Evolutionary conservation across 2,329 filamentous ascomycete genomes (phyloP).

Genomic region (Nigrospora osmanthi): DNA sequence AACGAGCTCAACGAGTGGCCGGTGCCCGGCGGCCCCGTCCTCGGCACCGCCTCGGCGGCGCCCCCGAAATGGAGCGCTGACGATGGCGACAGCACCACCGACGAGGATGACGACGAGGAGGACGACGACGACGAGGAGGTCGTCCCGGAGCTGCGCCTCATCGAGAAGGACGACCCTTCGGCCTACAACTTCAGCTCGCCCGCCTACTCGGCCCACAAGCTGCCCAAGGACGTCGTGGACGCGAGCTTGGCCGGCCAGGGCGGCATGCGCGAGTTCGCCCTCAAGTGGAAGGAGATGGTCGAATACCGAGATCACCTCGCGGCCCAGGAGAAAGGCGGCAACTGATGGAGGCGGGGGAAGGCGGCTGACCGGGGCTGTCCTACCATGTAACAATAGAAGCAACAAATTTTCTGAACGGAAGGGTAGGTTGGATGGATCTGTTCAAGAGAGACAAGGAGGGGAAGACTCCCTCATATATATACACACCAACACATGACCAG

Average conservation of each 20-base stretch:
- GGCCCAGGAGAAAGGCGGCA: constrained; percentile 15
- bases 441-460: too few species aligned
- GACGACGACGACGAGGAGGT: constrained; percentile 48
- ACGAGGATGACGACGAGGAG: constrained; percentile 24
- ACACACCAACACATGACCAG: too few species aligned
- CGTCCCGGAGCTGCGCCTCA: constrained; percentile 71
- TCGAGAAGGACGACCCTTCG: constrained; percentile 78
- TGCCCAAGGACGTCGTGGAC: constrained; percentile 86
- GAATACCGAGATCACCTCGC: constrained; percentile 19
- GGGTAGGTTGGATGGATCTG: too few species aligned
- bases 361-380: too few species aligned
- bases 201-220: constrained; percentile 90
- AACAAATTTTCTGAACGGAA: too few species aligned
- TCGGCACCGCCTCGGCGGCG: constrained; percentile 37
- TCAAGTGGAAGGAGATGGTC: constrained; percentile 59
- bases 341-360: too few species aligned
- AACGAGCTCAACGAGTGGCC: constrained; percentile 70
- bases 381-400: too few species aligned
- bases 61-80: constrained; percentile 23
- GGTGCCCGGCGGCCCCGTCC: constrained; percentile 46
- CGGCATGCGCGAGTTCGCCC: constrained; percentile 72
- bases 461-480: too few species aligned
- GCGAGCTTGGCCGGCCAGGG: constrained; percentile 61
- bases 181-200: constrained; percentile 79
- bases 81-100: constrained; percentile 23